Evolutionary conservation across 2,329 filamentous ascomycete species (phyloP).

Genomic region (Colletotrichum sansevieriae): DNA sequence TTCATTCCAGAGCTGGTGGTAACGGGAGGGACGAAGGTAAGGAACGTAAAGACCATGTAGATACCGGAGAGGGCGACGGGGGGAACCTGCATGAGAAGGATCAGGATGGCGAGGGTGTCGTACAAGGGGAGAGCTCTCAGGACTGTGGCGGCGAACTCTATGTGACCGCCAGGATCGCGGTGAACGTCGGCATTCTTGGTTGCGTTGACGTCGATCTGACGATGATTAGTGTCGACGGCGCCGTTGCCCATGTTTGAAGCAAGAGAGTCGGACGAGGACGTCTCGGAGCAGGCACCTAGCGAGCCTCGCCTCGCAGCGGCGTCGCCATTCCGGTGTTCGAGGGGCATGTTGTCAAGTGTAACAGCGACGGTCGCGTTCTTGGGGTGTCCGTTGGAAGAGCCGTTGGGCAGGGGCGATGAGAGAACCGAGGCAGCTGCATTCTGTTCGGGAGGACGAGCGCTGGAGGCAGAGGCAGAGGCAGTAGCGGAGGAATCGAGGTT

Average conservation of each 20-base stretch:
- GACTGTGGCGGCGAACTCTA: constrained; percentile 87
- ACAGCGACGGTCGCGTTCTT: constrained; percentile 37
- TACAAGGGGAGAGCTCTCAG: constrained; percentile 90
- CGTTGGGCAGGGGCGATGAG: constrained; percentile 44
- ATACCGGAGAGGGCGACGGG: constrained; percentile 89
- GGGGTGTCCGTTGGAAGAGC: constrained; percentile 48
- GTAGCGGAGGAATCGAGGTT: constrained; percentile 53
- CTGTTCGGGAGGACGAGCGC: constrained; percentile 45
- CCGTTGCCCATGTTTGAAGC: constrained; percentile 51
- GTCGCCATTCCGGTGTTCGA: constrained; percentile 57
- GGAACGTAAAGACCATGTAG: constrained; percentile 90
- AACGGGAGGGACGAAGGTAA: constrained; percentile 90
- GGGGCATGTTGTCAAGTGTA: constrained; percentile 52
- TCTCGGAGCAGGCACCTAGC: constrained; percentile 67
- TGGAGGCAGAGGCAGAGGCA: constrained; percentile 42
- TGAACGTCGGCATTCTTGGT: constrained; percentile 77
- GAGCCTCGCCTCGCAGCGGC: constrained; percentile 61
- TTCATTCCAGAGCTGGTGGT: constrained; percentile 83
- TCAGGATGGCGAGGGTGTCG: constrained; percentile 96
- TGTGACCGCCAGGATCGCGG: constrained; percentile 78
- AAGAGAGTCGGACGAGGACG: constrained; percentile 66
- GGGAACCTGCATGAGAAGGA: constrained; percentile 92
- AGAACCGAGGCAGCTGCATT: constrained; percentile 46
- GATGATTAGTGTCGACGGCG: constrained; percentile 64
- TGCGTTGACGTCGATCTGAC: constrained; percentile 78